phyloP scores from a whole-genome alignment of 345 rosid genomes.

The Salix purpurea region DNA sequence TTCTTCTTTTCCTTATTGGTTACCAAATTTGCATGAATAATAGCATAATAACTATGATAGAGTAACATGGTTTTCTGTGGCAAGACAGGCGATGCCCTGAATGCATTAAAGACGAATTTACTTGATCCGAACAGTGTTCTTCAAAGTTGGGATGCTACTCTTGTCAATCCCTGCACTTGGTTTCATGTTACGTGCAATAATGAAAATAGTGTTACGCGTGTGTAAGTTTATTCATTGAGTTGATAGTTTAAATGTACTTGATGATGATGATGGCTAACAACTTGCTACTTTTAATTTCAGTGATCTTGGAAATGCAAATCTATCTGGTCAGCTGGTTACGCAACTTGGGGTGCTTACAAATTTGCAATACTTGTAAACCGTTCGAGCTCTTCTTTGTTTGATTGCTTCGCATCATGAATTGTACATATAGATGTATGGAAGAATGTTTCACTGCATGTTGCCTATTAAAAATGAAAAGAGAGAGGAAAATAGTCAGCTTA shows the following conservation, averaged over 20 bases:
- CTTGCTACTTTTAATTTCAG: conserved; percentile 16
- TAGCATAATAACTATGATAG: neutral
- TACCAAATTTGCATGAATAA: neutral
- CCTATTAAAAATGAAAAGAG: neutral
- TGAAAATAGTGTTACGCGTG: conserved; percentile 63
- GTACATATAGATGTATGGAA: neutral
- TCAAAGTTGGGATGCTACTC: conserved; percentile 81
- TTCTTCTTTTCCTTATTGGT: neutral
- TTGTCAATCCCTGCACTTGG: conserved; percentile 82
- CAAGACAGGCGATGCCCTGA: conserved; percentile 74
- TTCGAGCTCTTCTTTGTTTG: neutral
- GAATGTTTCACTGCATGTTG: neutral
- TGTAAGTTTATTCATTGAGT: conserved; percentile 52
- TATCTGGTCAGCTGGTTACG: conserved; percentile 57
- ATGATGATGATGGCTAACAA: neutral
- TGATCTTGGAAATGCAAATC: conserved; percentile 65
- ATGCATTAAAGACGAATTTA: conserved; percentile 60
- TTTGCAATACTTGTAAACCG: conserved; percentile 79
- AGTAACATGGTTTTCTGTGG: neutral
- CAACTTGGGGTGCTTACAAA: conserved; percentile 57
- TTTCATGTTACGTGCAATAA: conserved; percentile 73
- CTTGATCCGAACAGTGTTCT: conserved; percentile 67
- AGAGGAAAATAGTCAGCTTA: neutral
- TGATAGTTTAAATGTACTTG: neutral
- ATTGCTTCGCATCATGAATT: neutral